These are phyloP conservation scores for Miscanthus lutarioriparius DNA, from an alignment of 176 grass and related monocot species.

Conservation along the genomic window DNA sequence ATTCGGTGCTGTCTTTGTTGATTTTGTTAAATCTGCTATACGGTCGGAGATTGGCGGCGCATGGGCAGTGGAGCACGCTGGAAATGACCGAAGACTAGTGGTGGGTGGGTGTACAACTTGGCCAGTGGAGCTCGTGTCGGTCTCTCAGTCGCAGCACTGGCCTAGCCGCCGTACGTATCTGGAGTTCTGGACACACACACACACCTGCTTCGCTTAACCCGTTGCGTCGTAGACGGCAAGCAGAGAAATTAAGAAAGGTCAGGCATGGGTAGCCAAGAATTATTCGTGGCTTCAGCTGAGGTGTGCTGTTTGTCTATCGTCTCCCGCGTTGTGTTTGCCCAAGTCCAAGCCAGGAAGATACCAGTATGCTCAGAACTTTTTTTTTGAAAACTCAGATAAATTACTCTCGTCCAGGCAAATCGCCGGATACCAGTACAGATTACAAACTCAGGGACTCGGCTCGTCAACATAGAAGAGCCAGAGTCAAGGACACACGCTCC, in stretches of 20 bases:
- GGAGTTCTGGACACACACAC: too few species aligned
- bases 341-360: too few species aligned
- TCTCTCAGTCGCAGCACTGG: not conserved
- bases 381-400: too few species aligned
- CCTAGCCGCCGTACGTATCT: not conserved
- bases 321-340: too few species aligned
- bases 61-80: not conserved
- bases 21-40: not conserved
- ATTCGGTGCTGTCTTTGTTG: not conserved
- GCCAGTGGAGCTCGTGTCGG: not conserved
- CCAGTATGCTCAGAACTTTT: too few species aligned
- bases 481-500: too few species aligned
- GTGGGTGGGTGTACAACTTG: not conserved
- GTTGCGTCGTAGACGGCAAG: too few species aligned
- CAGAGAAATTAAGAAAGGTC: not conserved
- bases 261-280: not conserved
- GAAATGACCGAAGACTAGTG: constrained; percentile 19
- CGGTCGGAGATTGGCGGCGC: not conserved
- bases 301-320: too few species aligned
- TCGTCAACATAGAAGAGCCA: too few species aligned
- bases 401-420: too few species aligned
- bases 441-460: too few species aligned
- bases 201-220: not conserved
- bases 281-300: not conserved
- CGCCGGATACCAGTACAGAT: too few species aligned